Conservation (phyloP, 1,284 basidiomycete genomes). For the Agaricales sp. region DNA sequence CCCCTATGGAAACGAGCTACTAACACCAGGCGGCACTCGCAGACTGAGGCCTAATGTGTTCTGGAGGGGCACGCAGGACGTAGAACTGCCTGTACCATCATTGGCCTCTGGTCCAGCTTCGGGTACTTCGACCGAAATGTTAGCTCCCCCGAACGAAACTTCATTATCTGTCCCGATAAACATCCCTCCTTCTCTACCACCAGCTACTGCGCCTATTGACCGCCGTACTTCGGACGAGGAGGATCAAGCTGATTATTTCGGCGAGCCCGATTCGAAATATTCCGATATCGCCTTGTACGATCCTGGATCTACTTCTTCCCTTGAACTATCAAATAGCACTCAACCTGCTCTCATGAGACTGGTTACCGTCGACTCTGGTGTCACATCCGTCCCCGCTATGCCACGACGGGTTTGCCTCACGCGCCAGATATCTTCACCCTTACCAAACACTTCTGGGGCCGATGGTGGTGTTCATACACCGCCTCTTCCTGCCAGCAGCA, state of each 20-base stretch:
- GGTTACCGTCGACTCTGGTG: not conserved
- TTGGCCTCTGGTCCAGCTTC: constrained; percentile 15
- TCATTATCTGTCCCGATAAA: constrained; percentile 9
- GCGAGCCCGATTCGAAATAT: not conserved
- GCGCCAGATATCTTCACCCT: constrained; percentile 8
- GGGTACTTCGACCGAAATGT: not conserved
- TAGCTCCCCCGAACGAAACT: not conserved
- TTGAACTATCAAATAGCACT: not conserved
- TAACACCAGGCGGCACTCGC: constrained; percentile 40
- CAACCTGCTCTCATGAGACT: not conserved
- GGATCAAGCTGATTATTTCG: constrained; percentile 2
- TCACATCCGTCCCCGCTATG: not conserved
- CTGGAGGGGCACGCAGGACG: constrained; percentile 55
- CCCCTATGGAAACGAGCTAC: constrained; percentile 17
- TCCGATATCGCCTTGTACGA: not conserved
- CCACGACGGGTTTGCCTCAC: constrained; percentile 2
- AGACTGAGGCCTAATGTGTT: constrained; percentile 53
- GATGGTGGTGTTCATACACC: constrained; percentile 37
- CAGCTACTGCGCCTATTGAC: not conserved
- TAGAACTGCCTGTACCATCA: constrained; percentile 21
- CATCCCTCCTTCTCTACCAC: constrained; percentile 10
- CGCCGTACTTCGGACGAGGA: not conserved
- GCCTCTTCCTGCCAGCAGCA: constrained; percentile 25
- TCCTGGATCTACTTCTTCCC: not conserved
- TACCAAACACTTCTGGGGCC: constrained; percentile 14